Percentiles rank a stretch among this genome's conserved stretches.
Conservation (phyloP, 305 asterid genomes). For the Rubia tinctorum region DNA sequence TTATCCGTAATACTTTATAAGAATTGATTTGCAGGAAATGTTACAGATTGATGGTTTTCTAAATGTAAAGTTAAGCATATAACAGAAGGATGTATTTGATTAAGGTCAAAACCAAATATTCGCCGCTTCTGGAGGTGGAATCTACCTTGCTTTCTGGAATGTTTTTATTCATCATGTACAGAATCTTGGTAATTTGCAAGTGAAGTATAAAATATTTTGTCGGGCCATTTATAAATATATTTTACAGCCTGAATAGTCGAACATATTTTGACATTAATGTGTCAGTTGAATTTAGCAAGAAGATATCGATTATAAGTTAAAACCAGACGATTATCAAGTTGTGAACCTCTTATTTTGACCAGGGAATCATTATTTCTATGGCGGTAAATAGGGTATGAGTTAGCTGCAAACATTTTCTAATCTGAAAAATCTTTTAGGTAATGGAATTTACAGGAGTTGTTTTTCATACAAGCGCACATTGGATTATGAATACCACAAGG, state of each 20-base stretch:
- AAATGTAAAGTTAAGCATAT: neutral
- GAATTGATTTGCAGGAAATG: neutral
- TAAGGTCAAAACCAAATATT: neutral
- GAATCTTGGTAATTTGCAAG: neutral
- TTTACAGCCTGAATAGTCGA: neutral
- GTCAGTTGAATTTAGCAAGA: neutral
- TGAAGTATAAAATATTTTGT: neutral
- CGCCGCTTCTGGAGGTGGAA: slow-evolving; percentile 6
- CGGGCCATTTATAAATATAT: neutral
- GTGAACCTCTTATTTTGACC: neutral
- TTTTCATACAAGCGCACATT: too few species aligned
- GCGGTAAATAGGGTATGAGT: neutral
- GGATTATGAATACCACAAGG: too few species aligned
- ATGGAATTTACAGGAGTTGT: too few species aligned
- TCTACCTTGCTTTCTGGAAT: neutral
- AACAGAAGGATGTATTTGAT: neutral
- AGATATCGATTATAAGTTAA: neutral
- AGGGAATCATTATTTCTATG: neutral
- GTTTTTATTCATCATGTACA: neutral
- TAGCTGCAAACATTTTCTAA: too few species aligned
- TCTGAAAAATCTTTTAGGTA: too few species aligned
- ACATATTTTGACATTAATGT: neutral
- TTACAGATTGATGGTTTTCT: neutral
- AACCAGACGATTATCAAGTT: neutral
- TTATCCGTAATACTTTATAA: neutral